phyloP scores from a whole-genome alignment of 1,139 yeast genomes.

The Meyerozyma carpophila region DNA sequence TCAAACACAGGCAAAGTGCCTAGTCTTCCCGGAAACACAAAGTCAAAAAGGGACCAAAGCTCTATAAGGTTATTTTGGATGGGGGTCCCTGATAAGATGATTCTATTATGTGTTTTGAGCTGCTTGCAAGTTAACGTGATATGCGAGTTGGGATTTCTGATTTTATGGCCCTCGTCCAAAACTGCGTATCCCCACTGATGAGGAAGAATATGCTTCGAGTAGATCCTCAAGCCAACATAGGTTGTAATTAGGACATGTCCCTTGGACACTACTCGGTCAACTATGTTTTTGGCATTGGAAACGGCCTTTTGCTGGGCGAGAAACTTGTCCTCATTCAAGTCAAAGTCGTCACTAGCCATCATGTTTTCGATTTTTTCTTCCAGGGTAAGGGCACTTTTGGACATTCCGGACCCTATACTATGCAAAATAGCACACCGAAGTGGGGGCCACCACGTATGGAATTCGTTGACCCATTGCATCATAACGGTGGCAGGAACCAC shows the following conservation, averaged over 20 bases:
- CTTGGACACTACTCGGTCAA: conserved; percentile 44
- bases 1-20: conserved; percentile 96
- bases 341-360: conserved; percentile 43
- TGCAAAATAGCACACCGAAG: conserved; percentile 80
- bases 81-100: conserved; percentile 92
- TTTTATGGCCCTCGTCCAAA: conserved; percentile 94
- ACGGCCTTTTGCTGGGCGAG: conserved; percentile 7
- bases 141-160: conserved; percentile 89
- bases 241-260: conserved; percentile 92
- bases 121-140: conserved; percentile 83
- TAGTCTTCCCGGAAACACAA: conserved; percentile 87
- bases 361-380: conserved; percentile 50
- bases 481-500: conserved; percentile 97
- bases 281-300: conserved; percentile 36
- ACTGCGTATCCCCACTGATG: conserved; percentile 86
- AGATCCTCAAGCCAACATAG: conserved; percentile 81
- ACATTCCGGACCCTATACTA: conserved; percentile 90
- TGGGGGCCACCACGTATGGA: conserved; percentile 98
- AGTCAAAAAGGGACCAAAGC: conserved; percentile 92
- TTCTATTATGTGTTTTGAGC: conserved; percentile 71
- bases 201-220: conserved; percentile 63
- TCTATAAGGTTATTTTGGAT: conserved; percentile 90
- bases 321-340: conserved; percentile 20
- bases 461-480: conserved; percentile 94
- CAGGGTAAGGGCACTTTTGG: conserved; percentile 24